Evolutionary conservation across 2,329 filamentous ascomycete genomes (phyloP), one percentile per base, ranked within the genome.

Genomic region (Sporothrix pseudoabietina): DNA sequence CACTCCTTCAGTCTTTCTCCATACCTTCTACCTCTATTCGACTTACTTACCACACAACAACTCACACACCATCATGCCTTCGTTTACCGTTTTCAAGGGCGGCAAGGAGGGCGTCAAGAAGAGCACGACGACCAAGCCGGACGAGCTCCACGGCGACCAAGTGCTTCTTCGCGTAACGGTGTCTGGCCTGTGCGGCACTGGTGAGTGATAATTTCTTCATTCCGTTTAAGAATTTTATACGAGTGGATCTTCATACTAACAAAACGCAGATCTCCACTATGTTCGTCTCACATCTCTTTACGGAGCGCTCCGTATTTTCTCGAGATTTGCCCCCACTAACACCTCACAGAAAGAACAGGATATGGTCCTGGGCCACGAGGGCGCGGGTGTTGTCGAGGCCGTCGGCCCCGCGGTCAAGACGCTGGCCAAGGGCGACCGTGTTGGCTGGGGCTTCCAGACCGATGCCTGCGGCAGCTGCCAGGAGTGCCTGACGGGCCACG

Each of bases 381-480:
- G 65, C 65, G 4, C 47, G 7, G 65, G 65, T 14, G 47, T 69
- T 19, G 65, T 69, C 44, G 65, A 69, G 65, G 65, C 65, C 16
- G 65, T 69, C 16, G 65, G 65, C 26, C 44, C 65, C 12, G 65
- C 39, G 35, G 65, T 69, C 44, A 54, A 69, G 44, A 69, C 26
- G 10, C 44, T 69, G 65, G 44, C 44, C 65, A 54, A 69, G 65
- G 65, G 65, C 47, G 65, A 69, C 65, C 65, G 65, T 39, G 47
- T 69, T 44, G 65, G 65, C 65, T 69, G 65, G 65, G 63, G 65
- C 65, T 69, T 54, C 41, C 65, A 69, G 65, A 52, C 41, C 7
- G 65, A 54, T 4, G 22, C 44, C 44, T 69, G 65, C 8, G 65
- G 65, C 30, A 16, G 4, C 10, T 69, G 65, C 65, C 44, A 52